Evolutionary conservation across 768 basidiomycete species (phyloP).

Genomic region (Postia placenta): DNA sequence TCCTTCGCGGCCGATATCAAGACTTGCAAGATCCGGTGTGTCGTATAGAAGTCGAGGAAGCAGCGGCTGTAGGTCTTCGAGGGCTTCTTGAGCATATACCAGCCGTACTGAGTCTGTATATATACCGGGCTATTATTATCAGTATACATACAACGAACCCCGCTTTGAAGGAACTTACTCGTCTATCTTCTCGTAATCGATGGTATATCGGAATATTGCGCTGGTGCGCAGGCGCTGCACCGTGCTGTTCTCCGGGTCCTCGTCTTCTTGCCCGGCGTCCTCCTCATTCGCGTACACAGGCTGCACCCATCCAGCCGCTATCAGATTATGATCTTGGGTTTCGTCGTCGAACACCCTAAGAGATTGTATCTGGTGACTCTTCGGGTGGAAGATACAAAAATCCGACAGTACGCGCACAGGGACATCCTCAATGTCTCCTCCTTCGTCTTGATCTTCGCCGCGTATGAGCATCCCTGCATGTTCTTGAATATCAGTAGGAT

Average conservation of each 20-base stretch:
- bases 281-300: constrained; percentile 49
- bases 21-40: constrained; percentile 46
- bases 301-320: constrained; percentile 50
- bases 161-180: constrained; percentile 39
- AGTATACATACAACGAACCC: background rate
- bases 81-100: constrained; percentile 53
- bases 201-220: constrained; percentile 38
- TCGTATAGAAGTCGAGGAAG: constrained; percentile 44
- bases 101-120: constrained; percentile 58
- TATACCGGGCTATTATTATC: constrained; percentile 45
- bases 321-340: constrained; percentile 32
- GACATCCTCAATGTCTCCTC: constrained; percentile 26
- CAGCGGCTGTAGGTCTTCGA: constrained; percentile 36
- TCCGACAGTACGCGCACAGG: constrained; percentile 52
- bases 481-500: constrained; percentile 12
- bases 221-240: constrained; percentile 36
- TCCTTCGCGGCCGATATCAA: constrained; percentile 32
- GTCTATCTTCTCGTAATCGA: constrained; percentile 44
- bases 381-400: constrained; percentile 58
- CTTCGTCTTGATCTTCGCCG: constrained; percentile 25
- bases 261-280: constrained; percentile 58
- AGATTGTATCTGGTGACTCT: constrained; percentile 39
- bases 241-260: constrained; percentile 26
- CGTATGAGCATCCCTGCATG: constrained; percentile 13
- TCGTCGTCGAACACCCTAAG: constrained; percentile 37